Percentiles rank a stretch among this genome's conserved stretches.
These are phyloP conservation scores for Kwoniella sp. DNA, from an alignment of 768 basidiomycete species.

Conservation along the genomic window DNA sequence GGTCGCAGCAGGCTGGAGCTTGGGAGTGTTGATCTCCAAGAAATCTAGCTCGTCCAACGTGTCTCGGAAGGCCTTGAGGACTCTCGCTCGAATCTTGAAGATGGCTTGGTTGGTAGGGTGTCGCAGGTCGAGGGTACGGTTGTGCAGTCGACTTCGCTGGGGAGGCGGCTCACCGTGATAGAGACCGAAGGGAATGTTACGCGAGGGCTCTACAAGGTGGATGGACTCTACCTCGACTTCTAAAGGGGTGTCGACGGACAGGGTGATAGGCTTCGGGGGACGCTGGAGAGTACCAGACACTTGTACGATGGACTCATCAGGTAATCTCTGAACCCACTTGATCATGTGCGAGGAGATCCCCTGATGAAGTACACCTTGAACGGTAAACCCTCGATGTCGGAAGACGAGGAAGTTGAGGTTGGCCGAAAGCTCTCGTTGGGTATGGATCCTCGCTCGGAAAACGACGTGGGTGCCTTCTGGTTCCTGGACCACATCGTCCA, in stretches of 20 bases:
- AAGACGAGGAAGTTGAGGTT: slow-evolving; percentile 34
- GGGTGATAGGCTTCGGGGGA: slow-evolving; percentile 71
- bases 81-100: slow-evolving; percentile 80
- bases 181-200: slow-evolving; percentile 80
- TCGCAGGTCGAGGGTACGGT: slow-evolving; percentile 84
- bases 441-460: slow-evolving; percentile 84
- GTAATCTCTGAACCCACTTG: slow-evolving; percentile 34
- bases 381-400: slow-evolving; percentile 51
- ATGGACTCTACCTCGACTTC: slow-evolving; percentile 57
- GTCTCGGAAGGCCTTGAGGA: slow-evolving; percentile 79
- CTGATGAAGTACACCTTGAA: slow-evolving; percentile 90
- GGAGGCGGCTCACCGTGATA: slow-evolving; percentile 64
- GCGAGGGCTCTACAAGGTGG: slow-evolving; percentile 78
- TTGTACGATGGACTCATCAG: slow-evolving; percentile 80
- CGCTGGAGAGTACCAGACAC: slow-evolving; percentile 74
- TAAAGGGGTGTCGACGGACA: slow-evolving; percentile 64
- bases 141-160: slow-evolving; percentile 77
- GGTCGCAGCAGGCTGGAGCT: slow-evolving; percentile 91
- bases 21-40: slow-evolving; percentile 92
- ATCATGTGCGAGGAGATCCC: slow-evolving; percentile 81
- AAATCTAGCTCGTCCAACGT: slow-evolving; percentile 73
- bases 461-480: slow-evolving; percentile 63
- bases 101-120: slow-evolving; percentile 91
- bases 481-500: slow-evolving; percentile 61
- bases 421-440: slow-evolving; percentile 67